Base-by-base conservation (phyloP, 805 yeast genomes). In the Priceomyces haplophilus region DNA sequence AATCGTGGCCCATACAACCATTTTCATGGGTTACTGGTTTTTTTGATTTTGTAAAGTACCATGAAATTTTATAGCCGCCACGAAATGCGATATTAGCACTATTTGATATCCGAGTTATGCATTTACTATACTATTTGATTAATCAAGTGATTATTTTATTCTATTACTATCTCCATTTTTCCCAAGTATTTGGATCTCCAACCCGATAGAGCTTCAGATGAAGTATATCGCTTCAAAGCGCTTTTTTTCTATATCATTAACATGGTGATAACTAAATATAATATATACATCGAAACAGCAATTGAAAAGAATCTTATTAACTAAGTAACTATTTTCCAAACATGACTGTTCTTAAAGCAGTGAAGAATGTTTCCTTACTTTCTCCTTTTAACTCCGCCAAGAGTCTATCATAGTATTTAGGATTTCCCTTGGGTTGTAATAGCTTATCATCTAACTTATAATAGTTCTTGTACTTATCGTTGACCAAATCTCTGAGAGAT, bases 361-460 rank as follows among this genome's bases (percentile, higher is more conserved):
- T 66, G 41, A 76, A 59, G 40, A 83, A 61, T 12, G 78, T 75
- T 62, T 86, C 95, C 60, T 78, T 82, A 55, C 76, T 75, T 54
- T 82, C 82, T 18, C 91, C 90, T 45, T 75, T 71, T 33, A 89
- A 75, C 59, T 88, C 95, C 20, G 75, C 72, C 63, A 83, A 51
- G 41, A 89, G 71, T 55, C 93, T 75, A 32, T 73, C 76, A 56
- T 89, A 89, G 58, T 89, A 89, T 37, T 73, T 62, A 2, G 95
- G 88, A 62, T 88, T 86, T 1, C 96, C 96, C 54, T 83, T 82
- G n/a, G 97, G 97, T 51, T 63, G 72, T 54, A 79, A 63, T 50
- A 89, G 63, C 57, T 84, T 84, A 34, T 80, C 84, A 43, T 82
- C 82, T 27, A 81, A 74, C 47, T 75, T 69, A 58, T 85, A 86